Conservation (phyloP, 495 filamentous ascomycete genomes). For the Lepraria neglecta region DNA sequence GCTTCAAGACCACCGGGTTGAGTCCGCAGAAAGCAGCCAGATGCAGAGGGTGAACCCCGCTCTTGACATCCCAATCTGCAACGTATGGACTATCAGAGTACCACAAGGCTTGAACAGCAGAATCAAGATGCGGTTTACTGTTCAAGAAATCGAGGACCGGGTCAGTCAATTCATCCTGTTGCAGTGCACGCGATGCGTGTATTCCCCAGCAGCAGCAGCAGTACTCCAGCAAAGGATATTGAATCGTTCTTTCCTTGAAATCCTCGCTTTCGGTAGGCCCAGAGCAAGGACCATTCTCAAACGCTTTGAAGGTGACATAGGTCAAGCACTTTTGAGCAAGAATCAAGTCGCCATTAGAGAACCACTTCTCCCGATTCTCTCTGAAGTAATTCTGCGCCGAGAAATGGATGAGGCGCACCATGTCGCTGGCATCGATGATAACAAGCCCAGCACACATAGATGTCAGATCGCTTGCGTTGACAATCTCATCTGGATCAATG, state of each 20-base stretch:
- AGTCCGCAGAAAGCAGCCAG: conserved; percentile 27
- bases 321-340: conserved; percentile 40
- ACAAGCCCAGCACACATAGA: conserved; percentile 51
- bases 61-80: conserved; percentile 21
- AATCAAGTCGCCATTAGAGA: conserved; percentile 32
- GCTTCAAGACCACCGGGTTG: conserved; percentile 4
- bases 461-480: conserved; percentile 35
- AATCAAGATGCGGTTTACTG: conserved; percentile 12
- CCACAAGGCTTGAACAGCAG: conserved; percentile 26
- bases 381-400: conserved; percentile 51
- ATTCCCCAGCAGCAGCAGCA: conserved; percentile 33
- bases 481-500: conserved; percentile 39
- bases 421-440: conserved; percentile 41
- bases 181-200: conserved; percentile 24
- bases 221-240: conserved; percentile 31
- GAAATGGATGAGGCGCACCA: conserved; percentile 50
- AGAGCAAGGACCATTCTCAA: conserved; percentile 28
- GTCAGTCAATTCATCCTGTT: conserved; percentile 9
- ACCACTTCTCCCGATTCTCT: conserved; percentile 31
- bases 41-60: conserved; percentile 17
- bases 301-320: conserved; percentile 39
- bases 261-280: conserved; percentile 22
- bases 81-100: conserved; percentile 17
- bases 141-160: conserved; percentile 21
- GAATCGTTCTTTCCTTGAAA: conserved; percentile 25